Percentiles rank a stretch among this genome's conserved stretches.
Evolutionary conservation across 257 asterid species (phyloP).

Genomic region (Sherardia arvensis): DNA sequence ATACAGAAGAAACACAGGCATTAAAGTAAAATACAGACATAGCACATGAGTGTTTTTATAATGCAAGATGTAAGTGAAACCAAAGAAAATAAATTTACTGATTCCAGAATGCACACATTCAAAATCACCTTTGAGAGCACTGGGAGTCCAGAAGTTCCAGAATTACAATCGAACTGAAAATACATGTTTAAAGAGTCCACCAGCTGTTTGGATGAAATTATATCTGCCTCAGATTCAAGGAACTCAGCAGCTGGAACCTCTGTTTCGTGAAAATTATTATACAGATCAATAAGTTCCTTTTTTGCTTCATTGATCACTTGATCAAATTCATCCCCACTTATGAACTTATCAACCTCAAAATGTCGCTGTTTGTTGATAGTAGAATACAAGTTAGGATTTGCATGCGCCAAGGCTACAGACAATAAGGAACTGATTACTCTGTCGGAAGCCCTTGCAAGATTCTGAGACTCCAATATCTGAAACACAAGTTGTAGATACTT

Average conservation of each 20-base stretch:
- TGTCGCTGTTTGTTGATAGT: constrained; percentile 26
- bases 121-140: constrained; percentile 59
- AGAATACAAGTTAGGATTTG: constrained; percentile 26
- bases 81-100: constrained; percentile 1
- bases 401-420: constrained; percentile 46
- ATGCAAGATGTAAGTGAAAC: background rate
- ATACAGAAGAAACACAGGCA: too few species aligned
- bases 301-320: constrained; percentile 43
- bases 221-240: constrained; percentile 41
- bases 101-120: constrained; percentile 11
- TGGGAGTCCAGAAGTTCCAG: constrained; percentile 34
- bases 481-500: constrained; percentile 43
- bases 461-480: constrained; percentile 42
- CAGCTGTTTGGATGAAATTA: constrained; percentile 60
- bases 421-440: constrained; percentile 41
- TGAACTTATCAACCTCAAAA: constrained; percentile 18
- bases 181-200: constrained; percentile 39
- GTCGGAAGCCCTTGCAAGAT: constrained; percentile 45
- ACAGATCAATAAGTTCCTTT: constrained; percentile 49
- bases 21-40: background rate
- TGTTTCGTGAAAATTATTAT: constrained; percentile 31
- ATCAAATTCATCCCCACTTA: constrained; percentile 24
- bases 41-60: too few species aligned
- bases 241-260: constrained; percentile 31
- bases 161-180: constrained; percentile 30